phyloP scores from a whole-genome alignment of 345 rosid genomes.

The Arabis hirsuta region DNA sequence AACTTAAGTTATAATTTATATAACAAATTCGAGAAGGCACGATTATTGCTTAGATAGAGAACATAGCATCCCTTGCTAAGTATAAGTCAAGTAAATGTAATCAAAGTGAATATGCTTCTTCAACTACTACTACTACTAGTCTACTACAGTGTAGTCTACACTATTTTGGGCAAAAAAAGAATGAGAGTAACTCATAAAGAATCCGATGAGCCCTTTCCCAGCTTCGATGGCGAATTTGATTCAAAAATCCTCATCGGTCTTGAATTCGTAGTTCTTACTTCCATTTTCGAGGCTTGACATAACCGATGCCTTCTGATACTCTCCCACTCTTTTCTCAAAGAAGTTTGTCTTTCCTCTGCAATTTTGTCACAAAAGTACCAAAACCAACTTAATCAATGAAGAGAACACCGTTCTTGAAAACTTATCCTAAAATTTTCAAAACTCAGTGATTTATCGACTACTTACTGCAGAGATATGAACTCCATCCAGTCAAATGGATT shows the following conservation, averaged over 20 bases:
- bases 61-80: not conserved
- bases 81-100: not conserved
- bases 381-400: slow-evolving; percentile 20
- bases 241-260: slow-evolving; percentile 75
- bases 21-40: slow-evolving; percentile 7
- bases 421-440: not conserved
- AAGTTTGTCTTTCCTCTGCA: slow-evolving; percentile 85
- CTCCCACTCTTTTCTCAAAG: slow-evolving; percentile 90
- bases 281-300: slow-evolving; percentile 76
- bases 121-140: slow-evolving; percentile 9
- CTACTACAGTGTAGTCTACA: slow-evolving; percentile 22
- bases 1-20: not conserved
- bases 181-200: slow-evolving; percentile 18
- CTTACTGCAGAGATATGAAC: slow-evolving; percentile 91
- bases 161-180: not conserved
- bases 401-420: slow-evolving; percentile 1
- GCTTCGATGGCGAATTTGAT: not conserved
- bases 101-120: not conserved
- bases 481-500: slow-evolving; percentile 99
- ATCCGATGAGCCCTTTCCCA: slow-evolving; percentile 23
- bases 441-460: slow-evolving; percentile 12
- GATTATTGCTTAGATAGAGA: not conserved
- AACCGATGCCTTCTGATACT: slow-evolving; percentile 89
- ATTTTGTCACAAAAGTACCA: slow-evolving; percentile 26
- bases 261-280: slow-evolving; percentile 70